Conservation (phyloP, 768 basidiomycete species). For the Phallus indusiatus region DNA sequence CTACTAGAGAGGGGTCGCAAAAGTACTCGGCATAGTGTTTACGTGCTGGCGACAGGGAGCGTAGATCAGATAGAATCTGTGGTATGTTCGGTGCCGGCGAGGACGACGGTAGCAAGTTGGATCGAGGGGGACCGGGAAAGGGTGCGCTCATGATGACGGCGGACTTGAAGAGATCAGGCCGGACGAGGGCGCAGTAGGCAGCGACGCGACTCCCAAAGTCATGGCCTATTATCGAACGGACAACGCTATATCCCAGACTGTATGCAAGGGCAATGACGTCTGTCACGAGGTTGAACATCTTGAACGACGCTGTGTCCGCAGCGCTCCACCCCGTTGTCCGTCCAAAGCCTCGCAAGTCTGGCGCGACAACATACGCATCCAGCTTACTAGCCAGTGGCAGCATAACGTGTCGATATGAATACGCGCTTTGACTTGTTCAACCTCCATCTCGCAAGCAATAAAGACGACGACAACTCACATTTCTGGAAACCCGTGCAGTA, state of each 20-base stretch:
- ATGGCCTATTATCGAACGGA: conserved; percentile 46
- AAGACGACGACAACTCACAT: conserved; percentile 18
- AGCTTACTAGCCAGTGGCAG: conserved; percentile 32
- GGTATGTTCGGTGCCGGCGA: neutral
- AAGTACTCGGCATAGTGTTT: conserved; percentile 52
- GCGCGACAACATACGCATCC: conserved; percentile 55
- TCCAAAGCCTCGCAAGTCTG: conserved; percentile 51
- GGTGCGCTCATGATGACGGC: conserved; percentile 55
- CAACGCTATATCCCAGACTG: conserved; percentile 39
- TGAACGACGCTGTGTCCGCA: conserved; percentile 38
- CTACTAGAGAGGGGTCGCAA: conserved; percentile 35
- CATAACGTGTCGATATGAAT: conserved; percentile 56
- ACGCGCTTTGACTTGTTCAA: conserved; percentile 22
- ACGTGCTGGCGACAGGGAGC: conserved; percentile 36
- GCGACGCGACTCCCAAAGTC: conserved; percentile 51
- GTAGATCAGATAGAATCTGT: conserved; percentile 22
- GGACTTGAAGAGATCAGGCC: conserved; percentile 46
- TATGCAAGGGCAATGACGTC: conserved; percentile 45
- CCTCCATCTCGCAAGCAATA: neutral
- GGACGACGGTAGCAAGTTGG: conserved; percentile 9
- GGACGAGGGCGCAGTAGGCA: conserved; percentile 41
- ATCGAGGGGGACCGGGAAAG: conserved; percentile 36
- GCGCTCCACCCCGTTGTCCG: conserved; percentile 22
- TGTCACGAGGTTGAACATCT: conserved; percentile 39
- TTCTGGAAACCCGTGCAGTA: conserved; percentile 62